Evolutionary conservation across 495 filamentous ascomycete species (phyloP), one percentile per base, ranked within the genome.

Genomic region (Hyaloscypha variabilis): DNA sequence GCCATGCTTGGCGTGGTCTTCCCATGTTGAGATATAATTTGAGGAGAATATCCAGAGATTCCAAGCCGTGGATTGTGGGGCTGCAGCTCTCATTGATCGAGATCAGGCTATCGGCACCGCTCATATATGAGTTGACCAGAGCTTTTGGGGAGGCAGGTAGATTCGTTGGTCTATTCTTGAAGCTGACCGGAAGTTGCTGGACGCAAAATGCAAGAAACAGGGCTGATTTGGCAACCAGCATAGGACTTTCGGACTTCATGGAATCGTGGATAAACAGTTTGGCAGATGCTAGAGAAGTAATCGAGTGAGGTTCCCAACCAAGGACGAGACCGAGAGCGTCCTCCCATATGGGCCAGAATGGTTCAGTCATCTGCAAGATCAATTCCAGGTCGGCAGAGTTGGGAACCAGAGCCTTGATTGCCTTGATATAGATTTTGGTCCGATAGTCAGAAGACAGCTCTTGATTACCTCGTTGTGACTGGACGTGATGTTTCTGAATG

Each of bases 1-100:
- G 72, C 84, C 84, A 87, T 1, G 79, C 74, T 70, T 79, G 76
- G 23, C 84, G 81, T 34, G 82, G 76, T 21, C 78, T 79, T n/a
- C 84, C 84, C 24, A 79, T 75, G 54, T 83, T 80, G 28, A 77
- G 60, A 60, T 83, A 77, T 46, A 74, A 76, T 59, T 83, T 85
- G 11, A 75, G 73, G 21, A 78, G 72, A 5, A 87, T 66, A 51
- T 79, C 64, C 42, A 83, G 73, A 62, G 77, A 81, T 68, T 85
- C 82, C 50, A 87, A 76, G 8, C 81, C 82, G 34, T 84, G 79
- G 0, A 85, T 65, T 0, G 79, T 84, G 2, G 74, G 76, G 6
- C 77, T 73, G 60, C 80, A 76, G 49, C 82, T 79, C 62, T 85
- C 83, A 60, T 85, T 81, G 17, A 73, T 67, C 17, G 79, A 65